Base-by-base conservation (phyloP, 2,329 filamentous ascomycete genomes). In the Ambrosiella cleistominuta region DNA sequence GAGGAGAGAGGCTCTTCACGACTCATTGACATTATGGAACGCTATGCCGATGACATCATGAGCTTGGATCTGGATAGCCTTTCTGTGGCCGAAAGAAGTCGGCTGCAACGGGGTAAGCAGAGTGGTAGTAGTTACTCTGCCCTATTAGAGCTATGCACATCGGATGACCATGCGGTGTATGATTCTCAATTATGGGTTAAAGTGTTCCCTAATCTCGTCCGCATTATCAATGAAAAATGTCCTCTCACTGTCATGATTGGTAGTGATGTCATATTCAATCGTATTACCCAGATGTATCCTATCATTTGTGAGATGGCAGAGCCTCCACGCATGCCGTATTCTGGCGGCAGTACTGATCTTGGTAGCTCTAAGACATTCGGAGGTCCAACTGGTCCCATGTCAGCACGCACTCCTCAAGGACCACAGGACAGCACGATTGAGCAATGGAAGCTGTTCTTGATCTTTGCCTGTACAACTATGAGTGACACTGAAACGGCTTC, bases 121-220 rank as follows among this genome's bases (percentile, higher is more conserved):
- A 88, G 85, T 66, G 87, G 82, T 66, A 88, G 88, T 64, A 83
- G 83, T 51, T 84, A 90, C 64, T 90, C 88, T 62, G 91, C 88
- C 2, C 73, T 98, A 15, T 86, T 97, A 39, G 91, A 97, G 67
- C 79, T 98, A 27, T 97, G 93, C 70, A 91, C 88, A 64, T 97
- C 93, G 70, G 93, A 97, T 64, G 82, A 93, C 35, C 88, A 89
- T 0, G 52, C 35, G 3, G 37, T 13, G 8, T 96, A 97, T 65
- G 93, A 98, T 67, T 85, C 88, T 2, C 95, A 90, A 0, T 72
- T 98, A 11, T 98, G 93, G 93, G 94, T 93, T 71, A 98, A 97
- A 66, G 85, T 97, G 15, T 98, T 98, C 65, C 94, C 93, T 2
- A 97, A 96, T 65, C 77, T 98, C 38, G 86, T 98, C 59, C 82